phyloP scores from a whole-genome alignment of 1,284 basidiomycete genomes.

The Retiboletus flavoniger region DNA sequence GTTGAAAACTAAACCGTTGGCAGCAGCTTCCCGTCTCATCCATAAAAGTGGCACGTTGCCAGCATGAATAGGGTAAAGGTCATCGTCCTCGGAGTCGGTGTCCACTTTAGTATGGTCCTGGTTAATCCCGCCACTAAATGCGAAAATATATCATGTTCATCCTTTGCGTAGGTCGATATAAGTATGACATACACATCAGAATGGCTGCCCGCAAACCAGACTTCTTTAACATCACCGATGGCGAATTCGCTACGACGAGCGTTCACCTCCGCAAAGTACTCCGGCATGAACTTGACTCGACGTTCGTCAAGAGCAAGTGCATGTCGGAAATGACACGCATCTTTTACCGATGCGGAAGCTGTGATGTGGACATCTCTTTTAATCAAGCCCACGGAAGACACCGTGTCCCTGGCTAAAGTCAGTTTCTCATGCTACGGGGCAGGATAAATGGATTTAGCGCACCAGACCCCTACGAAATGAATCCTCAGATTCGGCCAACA shows the following conservation, averaged over 20 bases:
- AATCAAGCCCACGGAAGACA: slow-evolving; percentile 35
- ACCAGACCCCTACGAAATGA: slow-evolving; percentile 43
- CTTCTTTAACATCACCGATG: no score
- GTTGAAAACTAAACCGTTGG: neutral
- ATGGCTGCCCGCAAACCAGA: no score
- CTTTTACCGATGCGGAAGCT: slow-evolving; percentile 7
- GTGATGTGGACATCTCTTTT: slow-evolving; percentile 20
- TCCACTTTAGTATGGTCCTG: neutral
- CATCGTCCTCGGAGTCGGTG: neutral
- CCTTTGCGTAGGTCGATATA: neutral
- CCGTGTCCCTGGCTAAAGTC: slow-evolving; percentile 38
- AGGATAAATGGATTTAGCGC: neutral
- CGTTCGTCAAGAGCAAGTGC: no score
- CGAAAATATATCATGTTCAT: neutral
- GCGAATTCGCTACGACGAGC: slow-evolving; percentile 23
- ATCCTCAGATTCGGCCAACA: slow-evolving; percentile 26
- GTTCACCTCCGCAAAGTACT: slow-evolving; percentile 10
- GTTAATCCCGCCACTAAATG: slow-evolving; percentile 1
- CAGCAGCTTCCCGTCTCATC: slow-evolving; percentile 13
- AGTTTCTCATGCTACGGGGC: neutral
- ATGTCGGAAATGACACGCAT: slow-evolving; percentile 17
- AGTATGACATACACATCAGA: neutral
- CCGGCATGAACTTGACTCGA: no score
- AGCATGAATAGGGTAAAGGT: slow-evolving; percentile 3
- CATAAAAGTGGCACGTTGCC: slow-evolving; percentile 21